Evolutionary conservation across 148 eudicot species (phyloP).

Genomic region (Cornus suecica): DNA sequence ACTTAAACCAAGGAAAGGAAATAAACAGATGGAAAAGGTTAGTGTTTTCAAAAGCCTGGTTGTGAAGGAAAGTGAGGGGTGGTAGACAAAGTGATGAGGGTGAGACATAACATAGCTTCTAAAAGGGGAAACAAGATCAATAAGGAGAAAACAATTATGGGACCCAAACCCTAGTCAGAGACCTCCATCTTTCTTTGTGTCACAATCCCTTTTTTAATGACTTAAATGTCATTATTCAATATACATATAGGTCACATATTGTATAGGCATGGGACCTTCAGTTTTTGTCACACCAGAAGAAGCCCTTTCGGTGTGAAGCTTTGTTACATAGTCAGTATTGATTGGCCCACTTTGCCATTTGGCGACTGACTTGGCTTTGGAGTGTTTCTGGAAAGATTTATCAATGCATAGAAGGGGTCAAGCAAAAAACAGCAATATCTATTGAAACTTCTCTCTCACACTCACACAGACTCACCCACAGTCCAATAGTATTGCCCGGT

Average conservation of each 20-base stretch:
- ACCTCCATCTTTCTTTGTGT: constrained; percentile 18
- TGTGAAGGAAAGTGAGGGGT: constrained; percentile 7
- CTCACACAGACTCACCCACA: too few relatives aligned
- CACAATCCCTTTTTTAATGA: constrained; percentile 2
- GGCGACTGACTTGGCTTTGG: neutral
- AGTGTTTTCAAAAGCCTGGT: neutral
- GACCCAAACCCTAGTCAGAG: constrained; percentile 28
- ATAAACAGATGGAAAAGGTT: neutral
- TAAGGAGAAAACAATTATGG: constrained; percentile 19
- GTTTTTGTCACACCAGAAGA: constrained; percentile 13
- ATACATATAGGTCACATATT: neutral
- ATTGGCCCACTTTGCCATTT: constrained; percentile 21
- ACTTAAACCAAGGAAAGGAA: neutral
- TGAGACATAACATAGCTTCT: constrained; percentile 26
- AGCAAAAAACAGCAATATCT: neutral
- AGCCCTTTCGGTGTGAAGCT: constrained; percentile 39
- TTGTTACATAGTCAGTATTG: constrained; percentile 21
- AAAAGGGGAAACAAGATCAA: constrained; percentile 22
- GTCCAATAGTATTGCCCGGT: too few relatives aligned
- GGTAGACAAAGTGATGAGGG: constrained; percentile 30
- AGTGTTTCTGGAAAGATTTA: neutral
- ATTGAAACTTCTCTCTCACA: too few relatives aligned
- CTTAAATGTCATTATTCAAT: neutral
- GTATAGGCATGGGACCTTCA: constrained; percentile 16
- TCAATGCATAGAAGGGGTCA: neutral